phyloP scores from a whole-genome alignment of 2,329 filamentous ascomycete genomes.

The Colletotrichum lupini region DNA sequence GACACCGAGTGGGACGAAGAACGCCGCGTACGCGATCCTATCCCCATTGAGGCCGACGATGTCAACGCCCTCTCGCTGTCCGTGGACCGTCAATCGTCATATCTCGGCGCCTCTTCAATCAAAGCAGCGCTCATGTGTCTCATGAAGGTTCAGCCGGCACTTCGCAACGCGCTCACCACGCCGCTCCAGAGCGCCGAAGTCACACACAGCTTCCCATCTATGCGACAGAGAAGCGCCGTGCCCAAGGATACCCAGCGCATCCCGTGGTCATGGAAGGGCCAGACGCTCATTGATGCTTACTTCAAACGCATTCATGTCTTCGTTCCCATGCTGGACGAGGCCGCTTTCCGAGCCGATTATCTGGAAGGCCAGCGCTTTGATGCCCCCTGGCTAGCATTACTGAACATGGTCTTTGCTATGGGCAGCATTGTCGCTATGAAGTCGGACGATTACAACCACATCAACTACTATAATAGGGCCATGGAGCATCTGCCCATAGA shows the following conservation, averaged over 20 bases:
- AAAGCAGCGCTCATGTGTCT: slow-evolving; percentile 81
- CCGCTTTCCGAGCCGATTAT: slow-evolving; percentile 72
- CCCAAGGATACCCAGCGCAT: slow-evolving; percentile 62
- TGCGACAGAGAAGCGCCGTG: slow-evolving; percentile 54
- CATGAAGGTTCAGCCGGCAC: slow-evolving; percentile 63
- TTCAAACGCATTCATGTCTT: slow-evolving; percentile 80
- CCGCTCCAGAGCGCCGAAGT: slow-evolving; percentile 60
- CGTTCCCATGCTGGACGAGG: slow-evolving; percentile 79
- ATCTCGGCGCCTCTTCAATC: slow-evolving; percentile 80
- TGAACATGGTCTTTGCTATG: slow-evolving; percentile 83
- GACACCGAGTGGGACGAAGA: slow-evolving; percentile 77
- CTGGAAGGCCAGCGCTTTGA: slow-evolving; percentile 67
- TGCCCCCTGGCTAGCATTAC: slow-evolving; percentile 75
- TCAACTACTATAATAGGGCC: slow-evolving; percentile 76
- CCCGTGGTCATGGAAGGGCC: slow-evolving; percentile 72
- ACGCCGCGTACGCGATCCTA: slow-evolving; percentile 61
- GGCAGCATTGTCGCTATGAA: slow-evolving; percentile 77
- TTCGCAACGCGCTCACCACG: slow-evolving; percentile 57
- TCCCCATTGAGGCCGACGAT: slow-evolving; percentile 73
- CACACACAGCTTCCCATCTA: slow-evolving; percentile 56
- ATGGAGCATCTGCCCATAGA: slow-evolving; percentile 75
- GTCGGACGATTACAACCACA: slow-evolving; percentile 73
- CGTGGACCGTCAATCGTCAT: slow-evolving; percentile 70
- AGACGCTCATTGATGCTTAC: slow-evolving; percentile 79
- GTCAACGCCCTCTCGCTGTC: slow-evolving; percentile 67